phyloP scores from a whole-genome alignment of 2,329 filamentous ascomycete genomes.

The Madurella mycetomatis region DNA sequence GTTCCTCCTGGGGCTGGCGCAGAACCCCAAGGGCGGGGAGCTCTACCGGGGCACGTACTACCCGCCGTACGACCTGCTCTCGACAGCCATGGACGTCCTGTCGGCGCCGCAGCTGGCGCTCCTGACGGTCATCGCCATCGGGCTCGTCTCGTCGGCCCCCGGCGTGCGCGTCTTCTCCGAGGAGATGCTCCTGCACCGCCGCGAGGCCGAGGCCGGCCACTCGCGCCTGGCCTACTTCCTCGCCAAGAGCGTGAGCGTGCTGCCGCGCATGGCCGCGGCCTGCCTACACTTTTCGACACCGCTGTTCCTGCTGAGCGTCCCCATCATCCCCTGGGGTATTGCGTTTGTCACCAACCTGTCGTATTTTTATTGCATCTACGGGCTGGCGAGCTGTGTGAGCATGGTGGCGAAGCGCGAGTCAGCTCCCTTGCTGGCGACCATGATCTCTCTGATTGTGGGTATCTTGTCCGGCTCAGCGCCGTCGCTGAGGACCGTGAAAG shows the following conservation, averaged over 20 bases:
- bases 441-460: conserved; percentile 42
- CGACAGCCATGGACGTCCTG: too few relatives aligned
- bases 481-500: conserved; percentile 30
- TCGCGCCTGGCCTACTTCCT: conserved; percentile 53
- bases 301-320: too few relatives aligned
- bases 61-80: too few relatives aligned
- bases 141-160: conserved; percentile 50
- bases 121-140: conserved; percentile 50
- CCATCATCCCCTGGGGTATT: conserved; percentile 31
- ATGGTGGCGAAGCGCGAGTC: conserved; percentile 54
- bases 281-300: too few relatives aligned
- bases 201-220: conserved; percentile 53
- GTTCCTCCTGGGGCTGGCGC: conserved; percentile 48
- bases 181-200: too few relatives aligned
- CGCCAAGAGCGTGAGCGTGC: conserved; percentile 37
- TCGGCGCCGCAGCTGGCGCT: too few relatives aligned
- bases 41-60: too few relatives aligned
- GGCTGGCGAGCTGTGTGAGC: conserved; percentile 47
- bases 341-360: conserved; percentile 47
- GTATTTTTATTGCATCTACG: conserved; percentile 58
- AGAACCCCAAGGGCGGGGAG: too few relatives aligned
- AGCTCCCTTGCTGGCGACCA: conserved; percentile 52
- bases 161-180: conserved; percentile 55
- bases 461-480: conserved; percentile 43
- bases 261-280: too few relatives aligned